phyloP scores from a whole-genome alignment of 805 yeast genomes.

The Priceomyces medius region DNA sequence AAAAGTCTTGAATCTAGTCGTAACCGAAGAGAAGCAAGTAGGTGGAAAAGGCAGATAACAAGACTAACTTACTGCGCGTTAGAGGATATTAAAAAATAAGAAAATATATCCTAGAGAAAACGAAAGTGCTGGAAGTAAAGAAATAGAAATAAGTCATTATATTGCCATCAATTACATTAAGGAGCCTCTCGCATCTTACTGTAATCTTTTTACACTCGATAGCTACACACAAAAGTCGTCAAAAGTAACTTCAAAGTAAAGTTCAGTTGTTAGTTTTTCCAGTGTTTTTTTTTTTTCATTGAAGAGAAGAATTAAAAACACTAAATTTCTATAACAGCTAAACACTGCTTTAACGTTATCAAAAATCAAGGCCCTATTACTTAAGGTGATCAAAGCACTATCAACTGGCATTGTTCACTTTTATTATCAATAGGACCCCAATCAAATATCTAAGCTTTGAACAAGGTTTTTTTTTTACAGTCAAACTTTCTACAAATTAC shows the following conservation, averaged over 20 bases:
- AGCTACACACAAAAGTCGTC: too few relatives aligned
- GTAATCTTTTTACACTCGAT: too few relatives aligned
- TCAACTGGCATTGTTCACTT: background rate
- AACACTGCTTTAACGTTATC: background rate
- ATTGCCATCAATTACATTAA: background rate
- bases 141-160: background rate
- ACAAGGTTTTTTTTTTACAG: background rate
- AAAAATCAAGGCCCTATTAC: background rate
- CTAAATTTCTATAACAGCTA: too few relatives aligned
- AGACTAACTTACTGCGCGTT: constrained; percentile 1
- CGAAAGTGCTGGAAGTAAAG: constrained; percentile 4
- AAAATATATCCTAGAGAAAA: background rate
- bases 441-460: background rate
- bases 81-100: constrained; percentile 1
- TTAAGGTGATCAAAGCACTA: background rate
- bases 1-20: constrained; percentile 1
- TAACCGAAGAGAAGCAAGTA: background rate
- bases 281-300: background rate
- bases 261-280: background rate
- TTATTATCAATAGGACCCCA: background rate
- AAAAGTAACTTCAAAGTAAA: background rate
- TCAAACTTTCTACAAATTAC: background rate
- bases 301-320: background rate
- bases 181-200: background rate
- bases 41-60: constrained; percentile 5